Conservation (phyloP, 139 green algal species). For the Auxenochlorella pyrenoidosa region DNA sequence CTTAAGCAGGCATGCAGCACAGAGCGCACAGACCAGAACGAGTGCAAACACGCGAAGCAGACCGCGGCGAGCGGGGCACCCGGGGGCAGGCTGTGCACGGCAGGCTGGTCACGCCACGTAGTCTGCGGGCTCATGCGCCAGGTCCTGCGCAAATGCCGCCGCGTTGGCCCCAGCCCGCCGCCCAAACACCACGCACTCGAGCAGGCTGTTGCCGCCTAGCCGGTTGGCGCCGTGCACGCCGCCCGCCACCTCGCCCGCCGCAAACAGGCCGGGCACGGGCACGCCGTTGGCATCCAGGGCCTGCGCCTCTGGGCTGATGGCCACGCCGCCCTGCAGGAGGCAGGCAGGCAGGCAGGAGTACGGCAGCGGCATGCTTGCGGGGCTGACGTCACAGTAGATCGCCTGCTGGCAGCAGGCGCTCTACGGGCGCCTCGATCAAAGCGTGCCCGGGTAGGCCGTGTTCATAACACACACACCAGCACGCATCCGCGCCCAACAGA, state of each 20-base stretch:
- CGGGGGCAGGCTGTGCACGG: background rate
- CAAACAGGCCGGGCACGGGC: conserved; percentile 90
- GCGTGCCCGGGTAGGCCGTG: too few species aligned
- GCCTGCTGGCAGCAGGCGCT: too few species aligned
- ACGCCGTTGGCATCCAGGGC: conserved; percentile 24
- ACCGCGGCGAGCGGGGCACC: background rate
- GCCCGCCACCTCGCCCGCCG: conserved; percentile 92
- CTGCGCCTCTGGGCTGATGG: conserved; percentile 27
- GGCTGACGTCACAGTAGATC: too few species aligned
- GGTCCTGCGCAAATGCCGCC: background rate
- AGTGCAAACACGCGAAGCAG: too few species aligned
- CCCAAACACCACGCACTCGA: conserved; percentile 99
- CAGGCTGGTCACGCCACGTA: background rate
- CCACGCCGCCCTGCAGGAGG: conserved; percentile 37
- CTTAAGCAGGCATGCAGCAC: too few species aligned
- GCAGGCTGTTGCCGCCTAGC: conserved; percentile 96
- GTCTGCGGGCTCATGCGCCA: background rate
- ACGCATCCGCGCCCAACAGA: too few species aligned
- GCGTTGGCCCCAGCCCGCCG: conserved; percentile 50
- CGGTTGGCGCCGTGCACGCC: conserved; percentile 97
- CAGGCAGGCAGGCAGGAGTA: too few species aligned
- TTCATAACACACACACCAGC: too few species aligned
- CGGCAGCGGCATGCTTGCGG: too few species aligned
- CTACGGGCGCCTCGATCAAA: too few species aligned
- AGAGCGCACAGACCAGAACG: too few species aligned